Conservation (phyloP, 2,329 filamentous ascomycete species). For the Calonectria pteridis region DNA sequence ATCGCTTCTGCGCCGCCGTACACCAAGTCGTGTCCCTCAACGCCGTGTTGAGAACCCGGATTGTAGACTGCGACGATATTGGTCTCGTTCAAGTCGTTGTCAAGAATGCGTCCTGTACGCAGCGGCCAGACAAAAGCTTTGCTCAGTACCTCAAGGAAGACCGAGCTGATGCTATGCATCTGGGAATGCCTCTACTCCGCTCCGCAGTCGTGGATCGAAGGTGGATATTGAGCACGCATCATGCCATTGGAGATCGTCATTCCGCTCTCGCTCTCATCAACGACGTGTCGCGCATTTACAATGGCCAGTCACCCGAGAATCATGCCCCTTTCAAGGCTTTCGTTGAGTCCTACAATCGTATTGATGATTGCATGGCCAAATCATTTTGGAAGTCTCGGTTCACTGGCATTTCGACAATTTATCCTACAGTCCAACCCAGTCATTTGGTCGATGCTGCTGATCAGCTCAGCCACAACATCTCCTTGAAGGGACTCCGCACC, state of each 20-base stretch:
- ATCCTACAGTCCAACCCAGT: not conserved
- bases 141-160: not conserved
- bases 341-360: not conserved
- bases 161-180: slow-evolving; percentile 1
- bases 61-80: slow-evolving; percentile 7
- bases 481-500: slow-evolving; percentile 3
- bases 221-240: slow-evolving; percentile 7
- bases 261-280: slow-evolving; percentile 5
- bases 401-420: slow-evolving; percentile 7
- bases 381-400: slow-evolving; percentile 16
- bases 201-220: slow-evolving; percentile 2
- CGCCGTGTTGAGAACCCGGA: slow-evolving; percentile 9
- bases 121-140: not conserved
- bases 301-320: not conserved
- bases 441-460: slow-evolving; percentile 6
- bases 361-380: slow-evolving; percentile 1
- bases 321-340: slow-evolving; percentile 7
- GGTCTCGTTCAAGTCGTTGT: slow-evolving; percentile 22
- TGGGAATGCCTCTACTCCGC: slow-evolving; percentile 5
- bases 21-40: slow-evolving; percentile 10
- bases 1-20: slow-evolving; percentile 5
- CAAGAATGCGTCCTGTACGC: not conserved
- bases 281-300: slow-evolving; percentile 2
- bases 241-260: slow-evolving; percentile 9
- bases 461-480: not conserved